Conservation (phyloP, 805 yeast species). For the Saturnispora zaruensis region DNA sequence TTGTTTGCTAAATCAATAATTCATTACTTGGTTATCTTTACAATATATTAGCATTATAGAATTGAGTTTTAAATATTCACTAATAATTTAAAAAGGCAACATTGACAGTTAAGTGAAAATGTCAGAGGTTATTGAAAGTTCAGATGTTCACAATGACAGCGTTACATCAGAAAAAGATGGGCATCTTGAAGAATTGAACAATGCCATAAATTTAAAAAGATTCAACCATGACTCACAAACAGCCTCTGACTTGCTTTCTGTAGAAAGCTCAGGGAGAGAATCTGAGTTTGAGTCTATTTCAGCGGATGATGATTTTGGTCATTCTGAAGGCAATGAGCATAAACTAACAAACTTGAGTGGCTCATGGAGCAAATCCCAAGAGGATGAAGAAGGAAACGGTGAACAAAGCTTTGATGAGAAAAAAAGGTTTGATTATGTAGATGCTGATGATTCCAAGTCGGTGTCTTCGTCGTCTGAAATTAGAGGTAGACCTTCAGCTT, state of each 20-base stretch:
- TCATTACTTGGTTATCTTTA: neutral
- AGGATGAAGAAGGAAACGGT: slow-evolving; percentile 6
- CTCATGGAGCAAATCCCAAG: neutral
- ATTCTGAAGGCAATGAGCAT: slow-evolving; percentile 4
- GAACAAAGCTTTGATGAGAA: neutral
- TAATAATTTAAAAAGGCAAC: neutral
- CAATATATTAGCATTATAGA: neutral
- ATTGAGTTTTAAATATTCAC: neutral
- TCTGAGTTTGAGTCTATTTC: neutral
- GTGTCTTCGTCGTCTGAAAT: slow-evolving; percentile 18
- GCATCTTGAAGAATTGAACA: neutral
- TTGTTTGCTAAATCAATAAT: neutral
- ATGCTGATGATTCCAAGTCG: slow-evolving; percentile 8
- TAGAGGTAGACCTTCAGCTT: slow-evolving; percentile 68
- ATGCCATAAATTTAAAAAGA: neutral
- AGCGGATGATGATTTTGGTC: neutral
- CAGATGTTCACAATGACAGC: neutral
- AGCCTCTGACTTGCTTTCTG: neutral
- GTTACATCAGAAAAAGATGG: neutral
- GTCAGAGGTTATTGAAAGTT: neutral
- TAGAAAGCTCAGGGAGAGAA: neutral
- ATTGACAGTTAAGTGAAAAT: neutral
- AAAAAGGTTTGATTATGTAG: neutral
- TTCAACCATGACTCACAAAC: neutral
- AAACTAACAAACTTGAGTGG: neutral